Conservation (phyloP, 2,329 filamentous ascomycete genomes). For the Claviceps quebecensis region DNA sequence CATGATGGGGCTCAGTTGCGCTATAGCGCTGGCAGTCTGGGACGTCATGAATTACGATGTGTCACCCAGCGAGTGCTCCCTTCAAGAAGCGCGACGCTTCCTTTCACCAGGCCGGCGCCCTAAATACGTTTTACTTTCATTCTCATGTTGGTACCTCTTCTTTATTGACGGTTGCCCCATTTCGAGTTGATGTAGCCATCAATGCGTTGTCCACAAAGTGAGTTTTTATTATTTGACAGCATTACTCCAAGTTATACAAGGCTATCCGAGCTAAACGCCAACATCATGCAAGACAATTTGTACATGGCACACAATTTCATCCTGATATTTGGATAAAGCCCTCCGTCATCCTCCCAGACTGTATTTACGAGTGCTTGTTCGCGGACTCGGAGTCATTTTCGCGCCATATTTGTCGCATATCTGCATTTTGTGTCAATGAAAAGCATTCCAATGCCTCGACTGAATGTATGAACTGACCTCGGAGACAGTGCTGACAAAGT, state of each 20-base stretch:
- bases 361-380: constrained; percentile 18
- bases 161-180: not conserved
- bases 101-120: too few species aligned
- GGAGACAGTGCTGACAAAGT: constrained; percentile 74
- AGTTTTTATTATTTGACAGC: constrained; percentile 2
- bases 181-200: not conserved
- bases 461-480: constrained; percentile 42
- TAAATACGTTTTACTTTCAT: not conserved
- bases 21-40: not conserved
- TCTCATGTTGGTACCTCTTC: not conserved
- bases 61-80: not conserved
- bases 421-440: constrained; percentile 15
- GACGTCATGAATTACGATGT: not conserved
- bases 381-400: constrained; percentile 23
- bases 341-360: constrained; percentile 5
- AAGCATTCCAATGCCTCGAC: not conserved
- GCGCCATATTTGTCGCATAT: constrained; percentile 32
- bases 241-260: constrained; percentile 16
- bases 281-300: constrained; percentile 17
- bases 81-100: not conserved
- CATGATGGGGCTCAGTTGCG: not conserved
- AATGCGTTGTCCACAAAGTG: not conserved
- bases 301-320: constrained; percentile 17
- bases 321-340: constrained; percentile 12
- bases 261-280: constrained; percentile 19